These are phyloP conservation scores for Oryza nivara DNA, from an alignment of 176 grass and related monocot genomes.

Conservation along the genomic window DNA sequence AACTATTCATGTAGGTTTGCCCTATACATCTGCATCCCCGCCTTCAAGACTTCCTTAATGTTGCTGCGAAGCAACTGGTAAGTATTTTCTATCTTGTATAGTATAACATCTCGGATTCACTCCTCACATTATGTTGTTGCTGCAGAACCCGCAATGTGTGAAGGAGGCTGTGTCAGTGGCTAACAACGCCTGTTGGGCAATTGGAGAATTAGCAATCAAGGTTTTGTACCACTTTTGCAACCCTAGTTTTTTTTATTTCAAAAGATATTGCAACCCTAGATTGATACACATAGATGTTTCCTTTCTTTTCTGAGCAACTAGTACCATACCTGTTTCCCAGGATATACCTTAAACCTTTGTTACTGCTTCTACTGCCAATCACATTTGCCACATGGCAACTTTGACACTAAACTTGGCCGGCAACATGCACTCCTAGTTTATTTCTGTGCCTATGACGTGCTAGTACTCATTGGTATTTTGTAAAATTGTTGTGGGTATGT, in stretches of 20 bases:
- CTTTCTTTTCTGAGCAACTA: background rate
- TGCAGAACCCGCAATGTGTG: slow-evolving; percentile 67
- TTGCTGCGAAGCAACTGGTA: slow-evolving; percentile 95
- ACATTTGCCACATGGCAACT: slow-evolving; percentile 3
- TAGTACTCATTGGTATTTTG: slow-evolving; percentile 7
- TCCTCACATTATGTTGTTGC: slow-evolving; percentile 39
- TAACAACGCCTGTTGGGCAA: slow-evolving; percentile 99
- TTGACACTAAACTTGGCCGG: background rate
- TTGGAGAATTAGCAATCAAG: slow-evolving; percentile 96
- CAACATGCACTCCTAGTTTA: background rate
- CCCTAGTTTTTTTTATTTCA: background rate
- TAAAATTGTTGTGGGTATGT: background rate
- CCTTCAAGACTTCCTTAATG: slow-evolving; percentile 84
- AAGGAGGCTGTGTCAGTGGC: slow-evolving; percentile 94
- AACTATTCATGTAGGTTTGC: slow-evolving; percentile 65
- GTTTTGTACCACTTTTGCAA: slow-evolving; percentile 40
- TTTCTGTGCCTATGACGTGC: background rate
- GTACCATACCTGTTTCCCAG: background rate
- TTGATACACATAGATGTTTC: slow-evolving; percentile 25
- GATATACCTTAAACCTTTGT: background rate
- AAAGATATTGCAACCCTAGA: background rate
- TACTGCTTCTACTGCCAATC: background rate
- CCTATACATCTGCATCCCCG: slow-evolving; percentile 83
- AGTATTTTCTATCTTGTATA: slow-evolving; percentile 17
- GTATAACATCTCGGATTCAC: slow-evolving; percentile 6